Evolutionary conservation across 176 grass and related monocot species (phyloP), one percentile per base, ranked within the genome.

Genomic region (Cocos nucifera): DNA sequence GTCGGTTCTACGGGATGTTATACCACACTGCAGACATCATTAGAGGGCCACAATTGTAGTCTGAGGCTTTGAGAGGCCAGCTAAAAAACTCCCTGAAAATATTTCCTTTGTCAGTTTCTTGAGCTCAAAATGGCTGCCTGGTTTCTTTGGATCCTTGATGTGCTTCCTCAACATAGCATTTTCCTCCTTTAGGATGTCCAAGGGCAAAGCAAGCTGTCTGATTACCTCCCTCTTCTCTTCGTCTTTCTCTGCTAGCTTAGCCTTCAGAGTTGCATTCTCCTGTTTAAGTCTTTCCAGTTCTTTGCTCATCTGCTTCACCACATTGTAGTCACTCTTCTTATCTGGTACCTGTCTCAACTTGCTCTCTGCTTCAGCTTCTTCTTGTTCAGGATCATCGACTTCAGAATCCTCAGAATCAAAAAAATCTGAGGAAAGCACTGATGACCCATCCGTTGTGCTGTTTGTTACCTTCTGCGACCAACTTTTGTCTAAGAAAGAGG

Each of bases 191-290:
- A 91, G 58, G 49, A 92, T 75, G 66, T 81, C 63, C 20, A 88
- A 73, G 17, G 84, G 77, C 23, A 79, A 70, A 9, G 84, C 71
- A 12, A 92, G 81, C 49, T 98, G 93, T 70, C 93, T 82, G 74
- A 98, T 98, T 0, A 81, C 87, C 76, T 98, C 93, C 78, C 93
- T 83, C 76, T 98, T 98, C 70, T 98, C 87, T 71, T 98, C 87
- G 15, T 98, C 80, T 75, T 96, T 96, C 4, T 7, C 58, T 4
- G 75, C 74, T 27, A 92, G 61, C 70, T 91, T 79, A 14, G 35
- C 67, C 56, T 64, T 65, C 0, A 85, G 62, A 0, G 56, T 64
- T 4, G 51, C 53, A 32, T 58, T 90, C 75, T 90, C 80, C 8
- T 82, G 71, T 4, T 56, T 30, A 19, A 24, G 70, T 61, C 53